Conservation (phyloP, 2,329 filamentous ascomycete species). For the Fonsecaea monophora region DNA sequence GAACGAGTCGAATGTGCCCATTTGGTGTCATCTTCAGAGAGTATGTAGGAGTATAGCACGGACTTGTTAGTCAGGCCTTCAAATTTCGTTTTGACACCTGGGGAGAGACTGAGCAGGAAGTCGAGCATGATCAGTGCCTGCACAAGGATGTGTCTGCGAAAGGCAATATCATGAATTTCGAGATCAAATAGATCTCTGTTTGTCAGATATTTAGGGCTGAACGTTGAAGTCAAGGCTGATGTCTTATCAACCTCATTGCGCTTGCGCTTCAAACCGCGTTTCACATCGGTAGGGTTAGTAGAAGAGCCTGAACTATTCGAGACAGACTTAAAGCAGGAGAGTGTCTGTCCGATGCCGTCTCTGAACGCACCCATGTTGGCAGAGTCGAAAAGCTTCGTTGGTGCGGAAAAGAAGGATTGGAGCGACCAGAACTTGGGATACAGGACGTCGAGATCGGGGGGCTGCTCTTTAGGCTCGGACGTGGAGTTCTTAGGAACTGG, state of each 20-base stretch:
- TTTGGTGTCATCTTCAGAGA: slow-evolving; percentile 83
- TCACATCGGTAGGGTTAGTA: slow-evolving; percentile 68
- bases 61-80: slow-evolving; percentile 80
- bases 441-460: slow-evolving; percentile 68
- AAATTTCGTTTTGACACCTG: slow-evolving; percentile 80
- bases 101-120: slow-evolving; percentile 88
- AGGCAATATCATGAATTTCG: slow-evolving; percentile 93
- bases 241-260: slow-evolving; percentile 56
- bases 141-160: slow-evolving; percentile 90
- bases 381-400: slow-evolving; percentile 78
- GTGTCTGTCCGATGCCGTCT: slow-evolving; percentile 65
- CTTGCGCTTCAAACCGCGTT: slow-evolving; percentile 74
- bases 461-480: slow-evolving; percentile 43
- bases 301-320: slow-evolving; percentile 68
- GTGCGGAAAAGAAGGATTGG: slow-evolving; percentile 90
- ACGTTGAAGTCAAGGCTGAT: slow-evolving; percentile 63
- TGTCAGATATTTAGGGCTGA: slow-evolving; percentile 99
- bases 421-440: slow-evolving; percentile 95
- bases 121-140: slow-evolving; percentile 94
- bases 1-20: slow-evolving; percentile 83
- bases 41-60: slow-evolving; percentile 77
- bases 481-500: slow-evolving; percentile 30
- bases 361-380: slow-evolving; percentile 72
- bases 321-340: slow-evolving; percentile 76
- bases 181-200: slow-evolving; percentile 94